Evolutionary conservation across 1,139 yeast genomes (phyloP).

Genomic region (Hemisphaericaspora subhashii): DNA sequence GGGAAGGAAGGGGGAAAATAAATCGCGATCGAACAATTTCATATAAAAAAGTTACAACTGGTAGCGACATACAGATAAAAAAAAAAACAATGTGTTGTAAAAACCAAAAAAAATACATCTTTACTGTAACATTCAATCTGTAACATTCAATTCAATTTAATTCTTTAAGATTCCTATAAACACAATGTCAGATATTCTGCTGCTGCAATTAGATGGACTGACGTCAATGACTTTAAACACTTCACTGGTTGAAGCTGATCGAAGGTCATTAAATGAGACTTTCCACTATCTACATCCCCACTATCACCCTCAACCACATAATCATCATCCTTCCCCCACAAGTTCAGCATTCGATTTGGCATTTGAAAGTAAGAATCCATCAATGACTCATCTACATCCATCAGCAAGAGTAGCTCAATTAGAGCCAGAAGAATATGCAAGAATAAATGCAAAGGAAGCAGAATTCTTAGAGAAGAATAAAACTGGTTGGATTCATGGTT

Average conservation of each 20-base stretch:
- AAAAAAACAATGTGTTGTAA: too few species aligned
- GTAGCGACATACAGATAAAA: not conserved
- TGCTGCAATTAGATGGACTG: slow-evolving; percentile 2
- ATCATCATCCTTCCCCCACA: not conserved
- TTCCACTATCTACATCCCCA: not conserved
- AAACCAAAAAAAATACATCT: too few species aligned
- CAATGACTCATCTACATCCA: not conserved
- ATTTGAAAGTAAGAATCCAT: not conserved
- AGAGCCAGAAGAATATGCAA: not conserved
- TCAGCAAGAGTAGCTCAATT: not conserved
- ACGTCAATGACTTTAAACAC: slow-evolving; percentile 4
- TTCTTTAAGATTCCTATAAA: too few species aligned
- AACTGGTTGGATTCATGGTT: slow-evolving; percentile 32
- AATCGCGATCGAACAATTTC: not conserved
- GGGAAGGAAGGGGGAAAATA: not conserved
- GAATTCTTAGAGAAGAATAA: slow-evolving; percentile 9
- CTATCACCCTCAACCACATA: not conserved
- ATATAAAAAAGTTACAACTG: not conserved
- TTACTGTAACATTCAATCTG: too few species aligned
- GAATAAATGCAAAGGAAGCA: not conserved
- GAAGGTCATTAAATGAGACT: not conserved
- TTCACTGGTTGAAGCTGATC: slow-evolving; percentile 2
- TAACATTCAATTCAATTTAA: too few species aligned
- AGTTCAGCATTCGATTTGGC: not conserved
- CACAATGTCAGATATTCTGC: too few species aligned